Conservation (phyloP, 1,284 basidiomycete species). For the Cryptococcus maquisensis region DNA sequence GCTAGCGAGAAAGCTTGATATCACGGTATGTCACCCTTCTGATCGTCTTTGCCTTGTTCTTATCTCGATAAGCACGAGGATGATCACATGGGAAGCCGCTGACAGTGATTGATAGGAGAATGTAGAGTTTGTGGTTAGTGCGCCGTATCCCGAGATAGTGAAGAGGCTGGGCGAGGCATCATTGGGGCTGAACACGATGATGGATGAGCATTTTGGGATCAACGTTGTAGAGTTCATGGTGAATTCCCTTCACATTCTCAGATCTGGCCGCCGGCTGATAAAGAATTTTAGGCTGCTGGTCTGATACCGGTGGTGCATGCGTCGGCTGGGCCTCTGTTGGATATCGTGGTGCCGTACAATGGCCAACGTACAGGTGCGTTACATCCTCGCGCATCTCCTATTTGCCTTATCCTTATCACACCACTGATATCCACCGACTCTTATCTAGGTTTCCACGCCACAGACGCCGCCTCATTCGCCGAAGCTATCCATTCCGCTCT, state of each 20-base stretch:
- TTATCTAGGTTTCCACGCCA: constrained; percentile 73
- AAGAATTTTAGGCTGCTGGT: constrained; percentile 69
- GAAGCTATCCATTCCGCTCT: constrained; percentile 64
- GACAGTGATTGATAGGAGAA: constrained; percentile 53
- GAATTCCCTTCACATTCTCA: constrained; percentile 26
- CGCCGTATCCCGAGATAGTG: constrained; percentile 68
- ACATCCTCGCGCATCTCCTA: neutral
- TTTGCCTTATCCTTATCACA: neutral
- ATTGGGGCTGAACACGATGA: constrained; percentile 92
- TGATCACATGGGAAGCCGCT: neutral
- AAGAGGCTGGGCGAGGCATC: constrained; percentile 66
- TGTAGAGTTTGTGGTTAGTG: constrained; percentile 79
- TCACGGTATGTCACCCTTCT: constrained; percentile 55
- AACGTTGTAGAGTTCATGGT: constrained; percentile 98
- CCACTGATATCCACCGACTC: too few relatives aligned
- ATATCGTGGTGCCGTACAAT: constrained; percentile 80
- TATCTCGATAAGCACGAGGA: neutral
- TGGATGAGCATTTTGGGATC: constrained; percentile 98
- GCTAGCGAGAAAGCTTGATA: constrained; percentile 61
- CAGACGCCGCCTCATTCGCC: constrained; percentile 65
- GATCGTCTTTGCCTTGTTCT: too few relatives aligned
- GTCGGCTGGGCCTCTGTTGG: constrained; percentile 84
- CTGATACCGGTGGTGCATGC: constrained; percentile 88
- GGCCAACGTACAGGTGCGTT: constrained; percentile 63
- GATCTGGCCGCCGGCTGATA: constrained; percentile 1